Conservation (phyloP, 2,329 filamentous ascomycete genomes). For the Shiraia bambusicola region DNA sequence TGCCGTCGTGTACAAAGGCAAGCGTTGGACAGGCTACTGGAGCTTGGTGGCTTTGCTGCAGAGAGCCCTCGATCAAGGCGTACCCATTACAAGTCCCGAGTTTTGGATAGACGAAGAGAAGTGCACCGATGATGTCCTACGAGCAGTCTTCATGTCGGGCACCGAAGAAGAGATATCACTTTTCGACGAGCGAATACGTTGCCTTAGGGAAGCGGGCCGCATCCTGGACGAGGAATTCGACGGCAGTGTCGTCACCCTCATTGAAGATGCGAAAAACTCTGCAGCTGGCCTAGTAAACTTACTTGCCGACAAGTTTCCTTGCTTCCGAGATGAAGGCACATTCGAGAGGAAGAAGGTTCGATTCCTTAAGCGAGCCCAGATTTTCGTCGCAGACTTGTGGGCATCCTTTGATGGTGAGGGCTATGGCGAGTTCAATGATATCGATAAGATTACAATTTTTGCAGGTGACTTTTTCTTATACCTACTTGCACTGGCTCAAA, state of each 20-base stretch:
- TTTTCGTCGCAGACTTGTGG: conserved; percentile 94
- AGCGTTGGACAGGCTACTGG: conserved; percentile 92
- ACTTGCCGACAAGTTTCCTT: conserved; percentile 76
- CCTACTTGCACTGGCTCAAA: not conserved
- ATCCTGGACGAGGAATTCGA: conserved; percentile 80
- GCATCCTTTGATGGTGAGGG: conserved; percentile 83
- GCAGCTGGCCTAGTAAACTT: conserved; percentile 85
- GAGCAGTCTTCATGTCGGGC: conserved; percentile 79
- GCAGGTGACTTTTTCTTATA: conserved; percentile 54
- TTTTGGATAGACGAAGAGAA: conserved; percentile 81
- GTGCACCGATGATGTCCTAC: conserved; percentile 72
- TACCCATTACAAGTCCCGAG: conserved; percentile 83
- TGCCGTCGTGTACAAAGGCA: conserved; percentile 76
- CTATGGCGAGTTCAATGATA: conserved; percentile 82
- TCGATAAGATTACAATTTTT: conserved; percentile 97
- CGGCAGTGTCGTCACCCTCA: conserved; percentile 71
- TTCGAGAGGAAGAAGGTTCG: conserved; percentile 77
- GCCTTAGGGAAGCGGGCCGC: conserved; percentile 78
- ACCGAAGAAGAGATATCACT: conserved; percentile 87
- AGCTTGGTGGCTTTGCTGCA: conserved; percentile 86
- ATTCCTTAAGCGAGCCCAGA: conserved; percentile 92
- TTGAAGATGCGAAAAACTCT: conserved; percentile 73
- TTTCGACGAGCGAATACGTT: conserved; percentile 72
- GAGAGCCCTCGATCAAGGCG: conserved; percentile 83
- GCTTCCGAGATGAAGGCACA: conserved; percentile 77